A percentile compares a stretch with the other conserved stretches of the same genome.
Evolutionary conservation across 805 yeast genomes (phyloP).

Genomic region (Sporopachydermia quercuum): DNA sequence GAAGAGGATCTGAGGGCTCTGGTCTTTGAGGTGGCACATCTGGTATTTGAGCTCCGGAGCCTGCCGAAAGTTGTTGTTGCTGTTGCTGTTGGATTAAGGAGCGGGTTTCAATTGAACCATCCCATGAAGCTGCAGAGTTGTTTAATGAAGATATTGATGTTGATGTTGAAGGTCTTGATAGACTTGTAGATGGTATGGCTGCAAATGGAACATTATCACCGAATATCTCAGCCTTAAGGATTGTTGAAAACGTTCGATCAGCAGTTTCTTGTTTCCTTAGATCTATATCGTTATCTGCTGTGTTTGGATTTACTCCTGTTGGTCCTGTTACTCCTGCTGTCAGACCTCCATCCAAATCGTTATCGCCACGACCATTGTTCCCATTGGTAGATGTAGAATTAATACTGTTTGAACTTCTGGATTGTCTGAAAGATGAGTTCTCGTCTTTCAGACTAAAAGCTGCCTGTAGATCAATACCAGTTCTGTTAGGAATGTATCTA

Average conservation of each 20-base stretch:
- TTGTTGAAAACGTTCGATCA: constrained; percentile 71
- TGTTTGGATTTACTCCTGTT: constrained; percentile 10
- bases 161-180: constrained; percentile 6
- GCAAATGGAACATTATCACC: constrained; percentile 65
- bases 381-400: constrained; percentile 5
- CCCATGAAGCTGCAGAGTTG: constrained; percentile 17
- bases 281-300: not conserved
- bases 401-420: constrained; percentile 9
- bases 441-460: constrained; percentile 49
- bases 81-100: constrained; percentile 15
- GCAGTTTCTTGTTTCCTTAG: constrained; percentile 45
- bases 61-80: no score
- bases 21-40: constrained; percentile 23
- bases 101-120: no score
- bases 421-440: constrained; percentile 21
- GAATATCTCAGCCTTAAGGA: constrained; percentile 78
- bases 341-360: constrained; percentile 10
- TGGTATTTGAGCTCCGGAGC: no score
- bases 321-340: constrained; percentile 10
- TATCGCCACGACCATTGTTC: constrained; percentile 9
- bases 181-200: constrained; percentile 15
- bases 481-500: constrained; percentile 75
- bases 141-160: constrained; percentile 8
- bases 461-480: constrained; percentile 77
- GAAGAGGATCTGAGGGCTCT: constrained; percentile 7